phyloP scores from a whole-genome alignment of 1,284 basidiomycete genomes.

The Apiotrichum gamsii region DNA sequence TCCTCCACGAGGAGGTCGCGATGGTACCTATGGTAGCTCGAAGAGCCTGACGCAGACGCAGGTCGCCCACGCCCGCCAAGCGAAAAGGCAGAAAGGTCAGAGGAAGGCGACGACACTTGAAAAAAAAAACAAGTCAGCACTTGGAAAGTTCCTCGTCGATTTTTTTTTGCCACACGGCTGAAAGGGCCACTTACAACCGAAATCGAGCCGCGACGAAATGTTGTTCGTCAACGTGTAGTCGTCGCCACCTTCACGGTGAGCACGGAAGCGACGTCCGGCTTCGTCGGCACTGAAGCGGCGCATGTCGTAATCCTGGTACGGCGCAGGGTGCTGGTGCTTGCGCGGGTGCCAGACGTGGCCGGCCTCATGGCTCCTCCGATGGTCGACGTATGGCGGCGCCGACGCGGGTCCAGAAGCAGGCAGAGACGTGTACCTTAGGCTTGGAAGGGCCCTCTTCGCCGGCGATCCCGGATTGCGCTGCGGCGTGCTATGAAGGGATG shows the following conservation, averaged over 20 bases:
- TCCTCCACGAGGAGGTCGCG: conserved; percentile 15
- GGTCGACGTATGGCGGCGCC: neutral
- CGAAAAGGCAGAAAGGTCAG: conserved; percentile 36
- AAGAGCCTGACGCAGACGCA: neutral
- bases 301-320: neutral
- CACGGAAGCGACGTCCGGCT: no score
- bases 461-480: no score
- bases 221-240: conserved; percentile 7
- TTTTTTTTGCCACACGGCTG: no score
- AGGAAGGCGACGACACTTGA: conserved; percentile 25
- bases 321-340: neutral
- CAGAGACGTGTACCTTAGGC: no score
- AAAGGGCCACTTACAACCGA: conserved; percentile 5
- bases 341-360: conserved; percentile 1
- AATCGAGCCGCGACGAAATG: conserved; percentile 11
- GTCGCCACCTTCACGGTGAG: conserved; percentile 16
- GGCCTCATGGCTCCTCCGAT: neutral
- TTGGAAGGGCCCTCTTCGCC: no score
- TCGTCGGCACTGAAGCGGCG: neutral
- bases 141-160: no score
- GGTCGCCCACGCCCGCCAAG: conserved; percentile 13
- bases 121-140: no score
- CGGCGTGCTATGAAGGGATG: neutral
- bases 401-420: neutral
- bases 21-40: neutral